Conservation (phyloP, 1,139 yeast species). For the Taphrina deformans region DNA sequence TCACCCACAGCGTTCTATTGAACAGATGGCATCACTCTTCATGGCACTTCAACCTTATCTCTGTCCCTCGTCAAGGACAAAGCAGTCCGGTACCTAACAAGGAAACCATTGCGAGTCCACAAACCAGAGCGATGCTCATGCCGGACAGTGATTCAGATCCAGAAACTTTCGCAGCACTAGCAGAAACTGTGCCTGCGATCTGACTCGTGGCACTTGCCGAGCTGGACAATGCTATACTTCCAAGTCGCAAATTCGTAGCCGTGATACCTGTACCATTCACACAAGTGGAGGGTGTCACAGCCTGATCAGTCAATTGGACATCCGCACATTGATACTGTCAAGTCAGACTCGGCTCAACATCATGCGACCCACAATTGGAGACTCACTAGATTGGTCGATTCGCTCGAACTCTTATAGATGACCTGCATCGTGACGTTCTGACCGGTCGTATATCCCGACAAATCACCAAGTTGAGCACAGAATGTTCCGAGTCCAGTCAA, state of each 20-base stretch:
- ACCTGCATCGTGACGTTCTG: conserved; percentile 19
- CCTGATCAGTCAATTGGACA: background rate
- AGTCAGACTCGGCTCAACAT: background rate
- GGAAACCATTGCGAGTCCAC: background rate
- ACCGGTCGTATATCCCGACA: conserved; percentile 4
- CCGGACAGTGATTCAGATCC: background rate
- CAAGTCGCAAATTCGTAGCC: background rate
- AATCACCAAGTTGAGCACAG: conserved; percentile 13
- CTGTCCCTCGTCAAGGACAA: too few species aligned
- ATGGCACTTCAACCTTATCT: too few species aligned
- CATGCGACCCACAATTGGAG: background rate
- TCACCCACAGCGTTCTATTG: too few species aligned
- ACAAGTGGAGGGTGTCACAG: conserved; percentile 10
- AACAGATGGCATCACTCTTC: too few species aligned
- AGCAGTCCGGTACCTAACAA: background rate
- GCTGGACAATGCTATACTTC: background rate
- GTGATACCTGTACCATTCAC: conserved; percentile 6
- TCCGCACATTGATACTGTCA: conserved; percentile 19
- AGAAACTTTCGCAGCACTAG: conserved; percentile 1
- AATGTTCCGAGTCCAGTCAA: conserved; percentile 26
- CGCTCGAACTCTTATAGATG: conserved; percentile 12
- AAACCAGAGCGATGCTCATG: background rate
- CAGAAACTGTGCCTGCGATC: background rate
- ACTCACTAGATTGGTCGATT: conserved; percentile 6
- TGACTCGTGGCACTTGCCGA: background rate